Percentiles rank a stretch among this genome's conserved stretches.
phyloP scores from a whole-genome alignment of 805 yeast genomes.

The Torulaspora indica region DNA sequence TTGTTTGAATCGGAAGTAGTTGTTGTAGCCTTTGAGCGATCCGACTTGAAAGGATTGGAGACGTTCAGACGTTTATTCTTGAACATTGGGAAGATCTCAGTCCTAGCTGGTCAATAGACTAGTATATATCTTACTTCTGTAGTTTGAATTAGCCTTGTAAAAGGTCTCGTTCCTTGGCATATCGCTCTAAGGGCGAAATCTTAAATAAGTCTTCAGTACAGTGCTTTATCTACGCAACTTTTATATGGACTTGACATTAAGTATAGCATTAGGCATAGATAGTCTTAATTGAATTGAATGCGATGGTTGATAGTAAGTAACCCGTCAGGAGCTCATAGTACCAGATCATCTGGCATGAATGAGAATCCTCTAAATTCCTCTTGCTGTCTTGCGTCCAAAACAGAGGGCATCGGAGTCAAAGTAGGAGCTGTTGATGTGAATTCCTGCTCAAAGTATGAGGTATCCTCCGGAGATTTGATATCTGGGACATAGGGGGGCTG shows the following conservation, averaged over 20 bases:
- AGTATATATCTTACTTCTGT: neutral
- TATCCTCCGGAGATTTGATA: conserved; percentile 81
- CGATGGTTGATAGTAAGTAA: neutral
- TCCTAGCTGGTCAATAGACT: neutral
- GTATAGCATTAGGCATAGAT: neutral
- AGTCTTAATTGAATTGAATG: neutral
- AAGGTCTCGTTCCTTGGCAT: neutral
- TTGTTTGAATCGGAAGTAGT: neutral
- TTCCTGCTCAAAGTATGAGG: conserved; percentile 88
- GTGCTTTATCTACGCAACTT: neutral
- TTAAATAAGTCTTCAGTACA: neutral
- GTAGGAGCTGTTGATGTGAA: conserved; percentile 93
- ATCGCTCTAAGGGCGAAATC: neutral
- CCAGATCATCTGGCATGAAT: conserved; percentile 62
- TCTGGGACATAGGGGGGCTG: conserved; percentile 91
- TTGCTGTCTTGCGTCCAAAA: conserved; percentile 80
- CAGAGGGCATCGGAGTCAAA: conserved; percentile 88
- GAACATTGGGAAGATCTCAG: conserved; percentile 27
- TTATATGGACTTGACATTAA: neutral
- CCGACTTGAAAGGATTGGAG: conserved; percentile 34
- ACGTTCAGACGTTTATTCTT: conserved; percentile 35
- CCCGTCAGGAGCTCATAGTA: conserved; percentile 20
- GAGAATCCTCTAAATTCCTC: conserved; percentile 98
- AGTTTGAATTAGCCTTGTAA: neutral
- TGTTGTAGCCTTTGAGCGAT: conserved; percentile 10